These are phyloP conservation scores for Allium sativum DNA, from an alignment of 106 monocot genomes.

Conservation along the genomic window DNA sequence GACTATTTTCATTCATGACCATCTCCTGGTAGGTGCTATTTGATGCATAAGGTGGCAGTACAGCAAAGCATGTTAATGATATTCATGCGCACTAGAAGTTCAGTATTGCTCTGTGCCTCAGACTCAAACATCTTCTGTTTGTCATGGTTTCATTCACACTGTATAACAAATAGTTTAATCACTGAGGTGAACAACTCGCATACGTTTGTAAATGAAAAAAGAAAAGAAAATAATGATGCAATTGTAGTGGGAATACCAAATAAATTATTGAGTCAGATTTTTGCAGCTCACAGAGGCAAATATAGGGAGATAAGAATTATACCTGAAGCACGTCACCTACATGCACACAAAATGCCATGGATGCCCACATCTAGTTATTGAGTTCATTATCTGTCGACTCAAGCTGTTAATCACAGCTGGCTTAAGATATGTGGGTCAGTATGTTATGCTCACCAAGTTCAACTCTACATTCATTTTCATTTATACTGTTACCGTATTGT, in stretches of 20 bases:
- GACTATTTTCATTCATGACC: conserved; percentile 23
- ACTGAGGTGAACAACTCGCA: no score
- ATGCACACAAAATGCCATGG: conserved; percentile 48
- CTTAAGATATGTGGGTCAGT: conserved; percentile 81
- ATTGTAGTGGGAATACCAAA: no score
- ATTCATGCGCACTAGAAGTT: conserved; percentile 37
- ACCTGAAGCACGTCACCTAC: conserved; percentile 89
- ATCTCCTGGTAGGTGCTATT: conserved; percentile 53
- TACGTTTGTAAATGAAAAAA: no score
- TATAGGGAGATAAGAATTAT: no score
- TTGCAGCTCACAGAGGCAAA: no score
- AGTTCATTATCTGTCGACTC: conserved; percentile 54
- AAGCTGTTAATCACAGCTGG: conserved; percentile 50
- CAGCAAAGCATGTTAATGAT: conserved; percentile 56
- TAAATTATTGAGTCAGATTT: no score
- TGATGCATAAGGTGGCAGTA: conserved; percentile 38
- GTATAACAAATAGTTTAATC: no score
- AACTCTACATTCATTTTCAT: conserved; percentile 8
- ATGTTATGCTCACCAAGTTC: conserved; percentile 95
- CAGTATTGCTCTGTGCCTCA: conserved; percentile 69
- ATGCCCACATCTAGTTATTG: conserved; percentile 26
- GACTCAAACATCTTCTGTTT: conserved; percentile 67
- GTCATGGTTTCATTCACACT: conserved; percentile 91
- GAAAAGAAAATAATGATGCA: no score
- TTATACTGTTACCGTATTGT: neutral